Percentiles rank a stretch among this genome's conserved stretches.
Conservation (phyloP, 768 basidiomycete genomes). For the Mycena galopus region DNA sequence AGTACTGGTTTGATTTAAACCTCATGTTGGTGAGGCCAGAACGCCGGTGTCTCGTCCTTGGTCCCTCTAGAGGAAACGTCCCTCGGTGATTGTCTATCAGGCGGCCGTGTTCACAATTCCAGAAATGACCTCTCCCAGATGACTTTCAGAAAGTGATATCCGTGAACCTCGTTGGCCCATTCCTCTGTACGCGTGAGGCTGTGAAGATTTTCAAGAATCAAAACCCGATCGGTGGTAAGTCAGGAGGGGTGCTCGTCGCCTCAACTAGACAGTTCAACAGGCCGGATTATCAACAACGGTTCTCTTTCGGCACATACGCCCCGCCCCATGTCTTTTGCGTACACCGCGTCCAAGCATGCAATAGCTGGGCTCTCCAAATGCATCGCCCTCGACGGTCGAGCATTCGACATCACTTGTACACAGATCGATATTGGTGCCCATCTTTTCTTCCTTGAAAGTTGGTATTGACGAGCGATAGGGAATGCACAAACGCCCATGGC, state of each 20-base stretch:
- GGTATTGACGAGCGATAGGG: conserved; percentile 51
- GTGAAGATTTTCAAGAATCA: conserved; percentile 73
- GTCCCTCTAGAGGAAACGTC: conserved; percentile 71
- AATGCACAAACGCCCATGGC: conserved; percentile 75
- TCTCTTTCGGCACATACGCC: conserved; percentile 80
- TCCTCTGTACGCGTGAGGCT: conserved; percentile 84
- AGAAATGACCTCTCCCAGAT: conserved; percentile 41
- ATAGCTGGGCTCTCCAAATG: conserved; percentile 82
- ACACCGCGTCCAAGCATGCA: conserved; percentile 87
- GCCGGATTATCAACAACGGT: conserved; percentile 91
- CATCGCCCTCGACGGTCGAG: conserved; percentile 82
- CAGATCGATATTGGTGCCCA: conserved; percentile 84
- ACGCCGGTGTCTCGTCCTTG: conserved; percentile 74
- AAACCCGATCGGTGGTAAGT: conserved; percentile 76
- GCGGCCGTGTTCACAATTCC: not conserved
- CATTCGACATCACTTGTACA: conserved; percentile 79
- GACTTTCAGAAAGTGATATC: conserved; percentile 75
- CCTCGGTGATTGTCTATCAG: conserved; percentile 42
- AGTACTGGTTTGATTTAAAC: not conserved
- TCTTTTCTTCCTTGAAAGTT: not conserved
- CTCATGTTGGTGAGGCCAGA: conserved; percentile 58
- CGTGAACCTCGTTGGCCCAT: conserved; percentile 79
- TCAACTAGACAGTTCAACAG: no score
- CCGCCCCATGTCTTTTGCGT: conserved; percentile 72
- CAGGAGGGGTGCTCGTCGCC: no score